phyloP scores from a whole-genome alignment of 495 filamentous ascomycete genomes.

The Glonium stellatum region DNA sequence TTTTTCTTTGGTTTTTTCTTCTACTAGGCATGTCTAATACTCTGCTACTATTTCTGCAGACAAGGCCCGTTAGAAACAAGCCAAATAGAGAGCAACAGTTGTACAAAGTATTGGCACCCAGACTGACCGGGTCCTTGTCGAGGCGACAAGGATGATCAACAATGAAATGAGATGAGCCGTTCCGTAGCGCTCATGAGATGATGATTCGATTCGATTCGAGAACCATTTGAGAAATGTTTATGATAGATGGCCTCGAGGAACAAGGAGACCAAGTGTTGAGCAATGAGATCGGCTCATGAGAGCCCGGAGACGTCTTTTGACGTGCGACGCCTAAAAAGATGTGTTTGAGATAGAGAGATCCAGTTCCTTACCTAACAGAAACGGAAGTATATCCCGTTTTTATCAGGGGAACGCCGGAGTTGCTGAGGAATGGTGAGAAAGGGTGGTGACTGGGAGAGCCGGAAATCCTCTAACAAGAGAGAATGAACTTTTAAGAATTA shows the following conservation, averaged over 20 bases:
- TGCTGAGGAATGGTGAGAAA: neutral
- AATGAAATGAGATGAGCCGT: conserved; percentile 22
- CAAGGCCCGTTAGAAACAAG: neutral
- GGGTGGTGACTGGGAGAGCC: conserved; percentile 7
- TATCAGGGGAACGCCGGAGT: conserved; percentile 7
- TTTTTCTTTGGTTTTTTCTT: conserved; percentile 20
- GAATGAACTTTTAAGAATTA: conserved; percentile 21
- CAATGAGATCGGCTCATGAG: neutral
- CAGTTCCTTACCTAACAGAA: neutral
- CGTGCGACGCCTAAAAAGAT: neutral
- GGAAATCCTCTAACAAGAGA: conserved; percentile 22
- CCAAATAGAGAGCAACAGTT: neutral
- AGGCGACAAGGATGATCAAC: conserved; percentile 24
- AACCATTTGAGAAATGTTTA: neutral
- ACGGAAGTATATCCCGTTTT: conserved; percentile 8
- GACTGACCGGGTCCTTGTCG: conserved; percentile 23
- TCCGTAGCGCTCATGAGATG: conserved; percentile 13
- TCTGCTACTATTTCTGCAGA: neutral
- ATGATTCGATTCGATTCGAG: conserved; percentile 5
- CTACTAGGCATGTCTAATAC: conserved; percentile 12
- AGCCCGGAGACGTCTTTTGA: conserved; percentile 1
- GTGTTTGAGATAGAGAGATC: neutral
- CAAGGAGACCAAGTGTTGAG: neutral
- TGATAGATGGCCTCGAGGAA: neutral
- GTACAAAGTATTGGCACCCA: conserved; percentile 3